A percentile compares a stretch with the other conserved stretches of the same genome.
phyloP scores from a whole-genome alignment of 345 rosid species.

The Citrus sinensis region DNA sequence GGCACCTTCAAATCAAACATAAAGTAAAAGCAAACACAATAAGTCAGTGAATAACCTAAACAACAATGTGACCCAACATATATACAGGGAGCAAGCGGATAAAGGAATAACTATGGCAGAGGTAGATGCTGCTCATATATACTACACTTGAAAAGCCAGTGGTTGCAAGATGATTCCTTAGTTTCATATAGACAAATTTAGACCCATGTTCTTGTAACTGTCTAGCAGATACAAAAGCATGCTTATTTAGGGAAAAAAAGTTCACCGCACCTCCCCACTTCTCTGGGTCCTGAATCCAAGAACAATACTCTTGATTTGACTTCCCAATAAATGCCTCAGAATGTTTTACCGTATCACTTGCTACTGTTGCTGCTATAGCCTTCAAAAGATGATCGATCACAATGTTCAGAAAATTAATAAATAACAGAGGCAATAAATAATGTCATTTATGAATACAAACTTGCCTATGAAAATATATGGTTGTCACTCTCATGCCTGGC shows the following conservation, averaged over 20 bases:
- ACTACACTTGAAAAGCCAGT: no score
- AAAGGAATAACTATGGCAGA: no score
- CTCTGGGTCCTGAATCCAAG: conserved; percentile 88
- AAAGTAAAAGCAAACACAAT: no score
- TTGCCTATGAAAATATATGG: no score
- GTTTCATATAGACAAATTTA: neutral
- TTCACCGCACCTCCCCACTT: conserved; percentile 84
- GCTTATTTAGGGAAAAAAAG: neutral
- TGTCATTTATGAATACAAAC: no score
- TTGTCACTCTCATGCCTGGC: no score
- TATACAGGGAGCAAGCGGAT: no score
- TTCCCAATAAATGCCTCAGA: conserved; percentile 87
- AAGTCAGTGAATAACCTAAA: no score
- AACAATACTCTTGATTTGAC: conserved; percentile 64
- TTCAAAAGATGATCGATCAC: conserved; percentile 25
- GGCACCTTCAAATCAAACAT: no score
- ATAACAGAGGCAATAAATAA: neutral
- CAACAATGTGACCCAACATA: no score
- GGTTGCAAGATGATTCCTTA: neutral
- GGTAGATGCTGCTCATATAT: no score
- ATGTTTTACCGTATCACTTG: conserved; percentile 65
- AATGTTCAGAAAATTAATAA: neutral
- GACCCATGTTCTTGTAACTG: neutral
- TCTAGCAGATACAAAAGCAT: neutral
- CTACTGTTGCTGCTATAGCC: conserved; percentile 91